Evolutionary conservation across 2,329 filamentous ascomycete species (phyloP).

Genomic region (Gaeumannomyces sp.): DNA sequence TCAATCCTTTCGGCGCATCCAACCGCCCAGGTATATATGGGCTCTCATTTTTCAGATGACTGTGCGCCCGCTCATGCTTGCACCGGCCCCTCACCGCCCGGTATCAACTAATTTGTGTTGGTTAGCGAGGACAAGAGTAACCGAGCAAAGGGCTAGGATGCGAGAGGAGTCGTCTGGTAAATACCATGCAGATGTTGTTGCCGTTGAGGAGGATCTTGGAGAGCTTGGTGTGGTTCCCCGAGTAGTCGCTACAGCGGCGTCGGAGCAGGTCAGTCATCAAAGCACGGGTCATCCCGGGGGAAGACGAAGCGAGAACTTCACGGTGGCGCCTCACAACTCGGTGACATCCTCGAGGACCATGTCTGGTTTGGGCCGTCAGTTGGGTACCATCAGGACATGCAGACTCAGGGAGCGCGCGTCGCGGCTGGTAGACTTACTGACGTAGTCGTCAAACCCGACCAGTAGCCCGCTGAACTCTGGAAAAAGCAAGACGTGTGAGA

Average conservation of each 20-base stretch:
- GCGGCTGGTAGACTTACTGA: slow-evolving; percentile 65
- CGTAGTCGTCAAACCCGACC: slow-evolving; percentile 96
- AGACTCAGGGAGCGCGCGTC: background rate
- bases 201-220: slow-evolving; percentile 94
- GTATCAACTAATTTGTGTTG: slow-evolving; percentile 54
- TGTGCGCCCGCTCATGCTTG: slow-evolving; percentile 18
- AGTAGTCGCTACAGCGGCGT: slow-evolving; percentile 67
- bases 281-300: background rate
- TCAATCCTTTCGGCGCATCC: no score
- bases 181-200: slow-evolving; percentile 99
- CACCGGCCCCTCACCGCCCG: slow-evolving; percentile 66
- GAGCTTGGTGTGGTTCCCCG: slow-evolving; percentile 79
- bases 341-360: slow-evolving; percentile 98
- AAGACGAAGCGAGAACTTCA: background rate
- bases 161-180: background rate
- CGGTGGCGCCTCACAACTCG: slow-evolving; percentile 62
- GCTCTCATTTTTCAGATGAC: background rate
- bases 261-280: background rate
- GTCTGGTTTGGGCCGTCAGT: slow-evolving; percentile 47
- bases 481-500: background rate
- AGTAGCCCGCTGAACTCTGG: slow-evolving; percentile 92
- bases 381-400: slow-evolving; percentile 12
- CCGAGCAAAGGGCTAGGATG: no score
- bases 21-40: no score
- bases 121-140: background rate